These are phyloP conservation scores for Vitis rotundifolia DNA, from an alignment of 164 flowering plant species.

Conservation along the genomic window DNA sequence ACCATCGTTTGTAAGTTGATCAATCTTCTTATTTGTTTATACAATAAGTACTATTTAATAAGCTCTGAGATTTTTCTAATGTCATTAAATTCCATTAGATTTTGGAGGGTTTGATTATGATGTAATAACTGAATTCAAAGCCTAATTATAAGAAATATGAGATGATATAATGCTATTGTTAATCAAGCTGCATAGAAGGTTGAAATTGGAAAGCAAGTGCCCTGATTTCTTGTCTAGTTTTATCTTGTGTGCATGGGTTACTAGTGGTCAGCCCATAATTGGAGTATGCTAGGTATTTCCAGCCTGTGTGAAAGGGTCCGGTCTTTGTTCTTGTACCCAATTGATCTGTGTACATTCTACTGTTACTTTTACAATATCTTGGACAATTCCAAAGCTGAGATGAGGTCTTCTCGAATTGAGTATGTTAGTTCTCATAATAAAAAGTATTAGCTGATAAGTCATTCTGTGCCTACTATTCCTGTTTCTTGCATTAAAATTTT, in stretches of 20 bases:
- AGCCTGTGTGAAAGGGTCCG: too few relatives aligned
- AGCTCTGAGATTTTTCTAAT: neutral
- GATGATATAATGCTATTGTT: too few relatives aligned
- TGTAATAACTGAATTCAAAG: neutral
- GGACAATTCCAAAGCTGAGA: neutral
- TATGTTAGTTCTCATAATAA: neutral
- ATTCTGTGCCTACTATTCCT: neutral
- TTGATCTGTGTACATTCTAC: neutral
- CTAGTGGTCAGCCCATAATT: too few relatives aligned
- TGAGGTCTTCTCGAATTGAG: neutral
- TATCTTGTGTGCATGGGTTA: too few relatives aligned
- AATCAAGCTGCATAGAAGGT: too few relatives aligned
- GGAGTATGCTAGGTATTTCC: too few relatives aligned
- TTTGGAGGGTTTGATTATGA: neutral
- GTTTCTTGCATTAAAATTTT: neutral
- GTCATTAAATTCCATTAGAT: neutral
- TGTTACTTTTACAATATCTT: neutral
- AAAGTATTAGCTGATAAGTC: too few relatives aligned
- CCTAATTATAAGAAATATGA: too few relatives aligned
- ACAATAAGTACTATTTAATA: neutral
- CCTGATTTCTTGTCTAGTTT: too few relatives aligned
- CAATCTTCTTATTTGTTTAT: neutral
- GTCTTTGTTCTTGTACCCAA: neutral
- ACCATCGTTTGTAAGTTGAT: constrained; percentile 58
- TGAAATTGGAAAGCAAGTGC: too few relatives aligned